Conservation (phyloP, 345 rosid species). For the Limnanthes douglasii region DNA sequence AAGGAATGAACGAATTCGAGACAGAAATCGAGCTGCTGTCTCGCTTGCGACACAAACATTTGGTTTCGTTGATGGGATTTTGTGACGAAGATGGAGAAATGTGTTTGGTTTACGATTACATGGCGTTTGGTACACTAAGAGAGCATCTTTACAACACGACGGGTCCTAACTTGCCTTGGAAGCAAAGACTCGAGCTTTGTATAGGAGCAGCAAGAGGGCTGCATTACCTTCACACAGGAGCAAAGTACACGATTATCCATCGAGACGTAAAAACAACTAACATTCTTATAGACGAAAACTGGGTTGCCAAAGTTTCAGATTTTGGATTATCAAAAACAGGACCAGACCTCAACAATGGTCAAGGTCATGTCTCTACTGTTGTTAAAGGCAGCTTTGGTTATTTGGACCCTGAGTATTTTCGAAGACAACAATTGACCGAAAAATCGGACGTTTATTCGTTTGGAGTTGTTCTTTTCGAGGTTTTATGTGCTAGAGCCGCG, state of each 20-base stretch:
- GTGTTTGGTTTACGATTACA: slow-evolving; percentile 86
- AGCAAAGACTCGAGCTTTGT: slow-evolving; percentile 54
- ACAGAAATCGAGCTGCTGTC: slow-evolving; percentile 88
- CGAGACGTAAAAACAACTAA: slow-evolving; percentile 91
- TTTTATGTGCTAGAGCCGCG: slow-evolving; percentile 60
- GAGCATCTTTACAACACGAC: slow-evolving; percentile 57
- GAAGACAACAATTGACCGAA: slow-evolving; percentile 70
- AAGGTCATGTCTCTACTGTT: slow-evolving; percentile 72
- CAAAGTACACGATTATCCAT: slow-evolving; percentile 82
- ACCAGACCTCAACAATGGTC: slow-evolving; percentile 57
- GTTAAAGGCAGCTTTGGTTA: slow-evolving; percentile 93
- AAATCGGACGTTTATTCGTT: slow-evolving; percentile 87
- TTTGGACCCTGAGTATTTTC: slow-evolving; percentile 77
- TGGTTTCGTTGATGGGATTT: slow-evolving; percentile 77
- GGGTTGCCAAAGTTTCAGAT: slow-evolving; percentile 84
- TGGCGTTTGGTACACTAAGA: slow-evolving; percentile 73
- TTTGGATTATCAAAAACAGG: slow-evolving; percentile 81
- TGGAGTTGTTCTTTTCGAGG: slow-evolving; percentile 80
- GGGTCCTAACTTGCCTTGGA: slow-evolving; percentile 48
- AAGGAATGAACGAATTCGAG: slow-evolving; percentile 70
- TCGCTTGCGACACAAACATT: slow-evolving; percentile 77
- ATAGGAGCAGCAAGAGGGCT: slow-evolving; percentile 85
- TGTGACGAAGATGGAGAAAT: slow-evolving; percentile 79
- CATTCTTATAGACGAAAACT: slow-evolving; percentile 72
- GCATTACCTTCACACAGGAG: slow-evolving; percentile 88